Base-by-base conservation (phyloP, 225 moss, liverwort and hornwort species). In the Bryoerythrophyllum caledonicum region DNA sequence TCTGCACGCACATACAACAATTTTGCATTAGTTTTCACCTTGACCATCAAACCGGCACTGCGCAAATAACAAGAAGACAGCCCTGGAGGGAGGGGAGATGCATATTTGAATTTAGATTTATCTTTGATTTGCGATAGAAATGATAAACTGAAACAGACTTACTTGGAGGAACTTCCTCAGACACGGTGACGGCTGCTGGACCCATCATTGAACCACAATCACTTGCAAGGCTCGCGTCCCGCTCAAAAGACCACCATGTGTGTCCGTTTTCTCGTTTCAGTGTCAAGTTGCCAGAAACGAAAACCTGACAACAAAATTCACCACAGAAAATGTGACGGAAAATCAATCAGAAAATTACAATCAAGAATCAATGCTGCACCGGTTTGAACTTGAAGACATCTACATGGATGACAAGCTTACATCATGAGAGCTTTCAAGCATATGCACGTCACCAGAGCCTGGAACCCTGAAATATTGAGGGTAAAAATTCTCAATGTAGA, bases 81-180 rank as follows among this genome's bases (percentile, higher is more conserved):
- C 8, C 37, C 35, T 21, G 25, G 56, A 46, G 52, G n/a, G 54
- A 24, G 25, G 25, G 11, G 1, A 30, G 3, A 55, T 55, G 23
- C 3, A 23, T 10, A 55, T 23, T 9, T 23, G 20, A 53, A n/a
- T 53, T 53, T 8, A 49, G 5, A 54, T 54, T 21, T 54, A 16
- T 46, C 1, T 5, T 13, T 13, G 13, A 27, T 5, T 14, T 2
- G 30, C 1, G 2, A 28, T 14, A 28, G 1, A 30, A 20, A 34
- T 3, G 4, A 60, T 30, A 20, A 60, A 60, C 17, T 60, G 16
- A 62, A 76, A 54, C 16, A 73, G 67, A 11, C 81, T 73, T 95
- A 95, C 95, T 85, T 79, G 95, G 92, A 76, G 88, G 88, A 74
- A 93, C 96, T 91, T 97, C 96, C 74, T 94, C 94, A 70, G 96